A percentile compares a stretch with the other conserved stretches of the same genome.
These are phyloP conservation scores for Cladophialophora exuberans DNA, from an alignment of 2,329 filamentous ascomycete species.

Conservation along the genomic window DNA sequence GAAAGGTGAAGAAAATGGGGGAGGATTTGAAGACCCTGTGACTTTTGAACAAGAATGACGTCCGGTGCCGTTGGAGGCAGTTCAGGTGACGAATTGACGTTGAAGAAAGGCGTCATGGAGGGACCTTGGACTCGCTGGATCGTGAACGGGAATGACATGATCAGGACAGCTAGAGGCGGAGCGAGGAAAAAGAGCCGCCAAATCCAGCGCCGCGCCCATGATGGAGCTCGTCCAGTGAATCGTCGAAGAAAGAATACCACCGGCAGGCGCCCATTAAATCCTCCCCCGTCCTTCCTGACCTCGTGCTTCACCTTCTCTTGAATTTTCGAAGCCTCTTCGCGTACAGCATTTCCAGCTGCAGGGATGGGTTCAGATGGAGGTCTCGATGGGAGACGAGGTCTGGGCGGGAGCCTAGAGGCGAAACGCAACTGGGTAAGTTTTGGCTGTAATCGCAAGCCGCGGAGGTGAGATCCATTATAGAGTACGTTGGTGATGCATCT, in stretches of 20 bases:
- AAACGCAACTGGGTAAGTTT: background rate
- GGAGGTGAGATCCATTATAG: background rate
- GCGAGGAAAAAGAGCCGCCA: conserved; percentile 33
- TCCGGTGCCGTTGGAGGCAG: conserved; percentile 42
- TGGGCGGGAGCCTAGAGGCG: background rate
- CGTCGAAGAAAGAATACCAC: background rate
- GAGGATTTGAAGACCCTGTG: background rate
- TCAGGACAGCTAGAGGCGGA: conserved; percentile 45
- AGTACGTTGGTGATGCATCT: background rate
- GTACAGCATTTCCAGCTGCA: background rate
- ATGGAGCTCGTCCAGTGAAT: background rate
- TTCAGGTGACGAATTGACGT: conserved; percentile 61
- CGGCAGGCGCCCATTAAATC: background rate
- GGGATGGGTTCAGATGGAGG: background rate
- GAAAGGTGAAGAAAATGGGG: conserved; percentile 45
- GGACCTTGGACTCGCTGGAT: conserved; percentile 49
- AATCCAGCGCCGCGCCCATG: conserved; percentile 18
- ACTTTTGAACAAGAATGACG: conserved; percentile 40
- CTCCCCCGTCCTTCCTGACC: background rate
- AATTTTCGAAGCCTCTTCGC: background rate
- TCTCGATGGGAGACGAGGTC: background rate
- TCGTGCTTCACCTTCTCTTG: background rate
- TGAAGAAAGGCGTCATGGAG: conserved; percentile 80
- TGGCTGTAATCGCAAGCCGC: background rate
- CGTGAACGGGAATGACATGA: conserved; percentile 44